phyloP scores from a whole-genome alignment of 2,329 filamentous ascomycete genomes.

The Leptographium flavum region DNA sequence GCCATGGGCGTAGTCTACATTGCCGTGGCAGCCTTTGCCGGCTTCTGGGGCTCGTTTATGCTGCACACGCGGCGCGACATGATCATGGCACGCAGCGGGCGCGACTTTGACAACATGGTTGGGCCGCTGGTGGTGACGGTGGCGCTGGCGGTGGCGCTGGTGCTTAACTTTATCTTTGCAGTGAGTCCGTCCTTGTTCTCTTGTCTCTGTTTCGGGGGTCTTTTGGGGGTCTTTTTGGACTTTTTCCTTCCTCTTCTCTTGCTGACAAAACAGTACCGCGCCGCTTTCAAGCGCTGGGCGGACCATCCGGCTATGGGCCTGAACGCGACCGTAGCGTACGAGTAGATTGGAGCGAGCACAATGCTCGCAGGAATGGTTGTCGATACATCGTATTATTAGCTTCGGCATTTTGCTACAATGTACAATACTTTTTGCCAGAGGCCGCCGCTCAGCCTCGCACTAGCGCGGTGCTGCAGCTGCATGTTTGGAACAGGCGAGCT shows the following conservation, averaged over 20 bases:
- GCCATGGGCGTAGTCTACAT: constrained; percentile 75
- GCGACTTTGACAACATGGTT: constrained; percentile 80
- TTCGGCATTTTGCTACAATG: too few species aligned
- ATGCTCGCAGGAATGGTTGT: too few species aligned
- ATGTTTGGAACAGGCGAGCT: too few species aligned
- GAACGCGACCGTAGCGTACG: background rate
- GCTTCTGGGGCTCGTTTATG: constrained; percentile 76
- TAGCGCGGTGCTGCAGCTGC: too few species aligned
- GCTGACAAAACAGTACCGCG: constrained; percentile 6
- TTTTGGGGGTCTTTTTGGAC: constrained; percentile 6
- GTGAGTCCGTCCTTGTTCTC: too few species aligned
- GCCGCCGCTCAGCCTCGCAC: too few species aligned
- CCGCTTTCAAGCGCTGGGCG: constrained; percentile 11
- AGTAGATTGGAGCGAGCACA: too few species aligned
- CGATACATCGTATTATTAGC: too few species aligned
- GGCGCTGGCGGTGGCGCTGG: constrained; percentile 62
- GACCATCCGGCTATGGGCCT: background rate
- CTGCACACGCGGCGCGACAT: constrained; percentile 61
- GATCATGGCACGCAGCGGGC: constrained; percentile 75
- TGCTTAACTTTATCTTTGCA: constrained; percentile 83
- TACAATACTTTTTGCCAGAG: too few species aligned
- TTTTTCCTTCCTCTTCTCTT: background rate
- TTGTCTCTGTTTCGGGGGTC: too few species aligned
- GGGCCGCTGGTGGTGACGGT: constrained; percentile 75
- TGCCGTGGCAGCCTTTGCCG: constrained; percentile 66